Conservation (phyloP, 2,329 filamentous ascomycete species). For the Microascus cirrosus region DNA sequence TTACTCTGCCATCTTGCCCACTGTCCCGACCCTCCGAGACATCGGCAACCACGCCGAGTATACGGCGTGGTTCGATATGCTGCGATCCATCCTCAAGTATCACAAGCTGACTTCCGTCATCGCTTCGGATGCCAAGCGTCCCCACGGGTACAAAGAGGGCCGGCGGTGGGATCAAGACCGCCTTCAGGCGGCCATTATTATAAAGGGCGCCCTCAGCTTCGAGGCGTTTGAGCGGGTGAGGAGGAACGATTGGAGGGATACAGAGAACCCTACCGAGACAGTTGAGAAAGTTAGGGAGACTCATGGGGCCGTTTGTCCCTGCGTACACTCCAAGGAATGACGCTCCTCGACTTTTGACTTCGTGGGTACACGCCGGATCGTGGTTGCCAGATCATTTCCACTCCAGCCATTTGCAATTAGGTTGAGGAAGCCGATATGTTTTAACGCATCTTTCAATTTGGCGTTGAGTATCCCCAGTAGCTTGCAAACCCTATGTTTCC, state of each 20-base stretch:
- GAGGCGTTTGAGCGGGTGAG: not conserved
- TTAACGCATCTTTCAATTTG: too few relatives aligned
- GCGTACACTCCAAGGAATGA: not conserved
- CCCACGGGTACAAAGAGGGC: not conserved
- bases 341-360: not conserved
- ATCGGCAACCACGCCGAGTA: not conserved
- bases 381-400: too few relatives aligned
- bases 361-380: too few relatives aligned
- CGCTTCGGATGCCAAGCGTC: not conserved
- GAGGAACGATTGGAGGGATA: not conserved
- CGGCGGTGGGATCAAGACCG: not conserved
- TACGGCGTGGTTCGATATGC: not conserved
- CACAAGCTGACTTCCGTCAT: not conserved
- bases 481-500: too few relatives aligned
- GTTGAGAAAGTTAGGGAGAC: not conserved
- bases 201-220: not conserved
- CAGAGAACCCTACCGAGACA: not conserved
- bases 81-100: not conserved
- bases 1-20: not conserved
- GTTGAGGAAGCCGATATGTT: too few relatives aligned
- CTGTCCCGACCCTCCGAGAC: not conserved
- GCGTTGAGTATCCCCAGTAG: too few relatives aligned
- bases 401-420: too few relatives aligned
- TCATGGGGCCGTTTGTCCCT: not conserved
- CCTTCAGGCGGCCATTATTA: not conserved